Conservation (phyloP, 225 moss, liverwort and hornwort genomes). For the Antitrichia curtipendula region DNA sequence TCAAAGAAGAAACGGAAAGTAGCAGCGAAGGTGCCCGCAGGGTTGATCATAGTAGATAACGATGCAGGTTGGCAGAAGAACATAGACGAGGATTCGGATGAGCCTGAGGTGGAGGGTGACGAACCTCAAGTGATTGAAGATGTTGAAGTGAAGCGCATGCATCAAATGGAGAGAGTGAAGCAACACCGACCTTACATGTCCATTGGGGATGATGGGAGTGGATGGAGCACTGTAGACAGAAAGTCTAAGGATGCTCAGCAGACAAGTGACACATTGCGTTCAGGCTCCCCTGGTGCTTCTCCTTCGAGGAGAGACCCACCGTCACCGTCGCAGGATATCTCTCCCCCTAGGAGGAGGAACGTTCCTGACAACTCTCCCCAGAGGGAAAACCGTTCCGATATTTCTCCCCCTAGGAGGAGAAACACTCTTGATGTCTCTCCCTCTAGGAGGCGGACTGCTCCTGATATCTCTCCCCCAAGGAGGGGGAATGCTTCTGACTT, state of each 20-base stretch:
- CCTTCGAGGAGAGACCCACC: background rate
- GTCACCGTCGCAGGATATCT: background rate
- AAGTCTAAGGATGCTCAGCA: constrained; percentile 3
- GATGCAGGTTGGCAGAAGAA: constrained; percentile 68
- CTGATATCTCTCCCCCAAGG: background rate
- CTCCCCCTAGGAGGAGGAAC: constrained; percentile 20
- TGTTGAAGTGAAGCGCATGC: constrained; percentile 92
- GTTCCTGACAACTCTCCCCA: constrained; percentile 8
- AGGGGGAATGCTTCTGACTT: background rate
- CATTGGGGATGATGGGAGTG: constrained; percentile 80
- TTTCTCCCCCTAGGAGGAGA: background rate
- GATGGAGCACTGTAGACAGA: constrained; percentile 69
- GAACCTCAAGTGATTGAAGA: constrained; percentile 78
- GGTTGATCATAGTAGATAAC: constrained; percentile 66
- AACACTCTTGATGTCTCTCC: background rate
- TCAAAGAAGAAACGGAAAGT: constrained; percentile 38
- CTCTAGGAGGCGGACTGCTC: background rate
- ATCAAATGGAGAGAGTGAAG: constrained; percentile 70
- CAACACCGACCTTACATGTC: constrained; percentile 81
- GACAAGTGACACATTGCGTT: background rate
- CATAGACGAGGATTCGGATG: constrained; percentile 41
- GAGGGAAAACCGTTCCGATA: background rate
- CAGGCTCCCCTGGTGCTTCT: constrained; percentile 1
- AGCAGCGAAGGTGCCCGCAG: constrained; percentile 11
- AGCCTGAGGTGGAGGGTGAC: constrained; percentile 57